Conservation (phyloP, 768 basidiomycete species). For the Pleurotus citrinopileatus region DNA sequence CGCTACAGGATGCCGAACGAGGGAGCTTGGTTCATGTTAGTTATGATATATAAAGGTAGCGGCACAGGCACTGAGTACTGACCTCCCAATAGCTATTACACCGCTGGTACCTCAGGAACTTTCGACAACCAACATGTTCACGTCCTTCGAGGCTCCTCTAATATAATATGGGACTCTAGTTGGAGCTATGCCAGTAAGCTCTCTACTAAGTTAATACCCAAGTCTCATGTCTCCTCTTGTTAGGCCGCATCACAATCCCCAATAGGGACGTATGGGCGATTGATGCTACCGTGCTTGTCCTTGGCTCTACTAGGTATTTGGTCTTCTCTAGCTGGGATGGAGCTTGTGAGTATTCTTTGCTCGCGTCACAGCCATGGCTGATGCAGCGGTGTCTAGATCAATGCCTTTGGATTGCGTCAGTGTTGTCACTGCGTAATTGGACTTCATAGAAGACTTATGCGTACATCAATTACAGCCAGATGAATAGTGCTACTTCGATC, state of each 20-base stretch:
- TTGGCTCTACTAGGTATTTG: conserved; percentile 22
- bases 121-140: conserved; percentile 31
- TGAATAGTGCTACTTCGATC: conserved; percentile 28
- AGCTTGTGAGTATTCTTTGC: conserved; percentile 17
- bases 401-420: conserved; percentile 29
- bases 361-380: neutral
- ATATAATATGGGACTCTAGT: conserved; percentile 28
- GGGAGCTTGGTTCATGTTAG: conserved; percentile 30
- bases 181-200: conserved; percentile 28
- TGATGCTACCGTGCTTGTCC: conserved; percentile 27
- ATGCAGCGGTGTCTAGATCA: conserved; percentile 22
- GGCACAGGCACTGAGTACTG: neutral
- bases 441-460: too few species aligned
- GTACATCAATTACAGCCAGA: conserved; percentile 22
- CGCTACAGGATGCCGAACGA: conserved; percentile 16
- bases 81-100: conserved; percentile 23
- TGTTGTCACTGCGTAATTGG: too few species aligned
- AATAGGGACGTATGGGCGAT: conserved; percentile 34
- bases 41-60: neutral
- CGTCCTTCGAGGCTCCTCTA: conserved; percentile 27
- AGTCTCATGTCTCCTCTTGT: neutral
- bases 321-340: conserved; percentile 33
- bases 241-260: conserved; percentile 27
- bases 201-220: neutral
- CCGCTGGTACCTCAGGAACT: conserved; percentile 27